These are phyloP conservation scores for Triadica sebifera DNA, from an alignment of 345 rosid genomes.

Conservation along the genomic window DNA sequence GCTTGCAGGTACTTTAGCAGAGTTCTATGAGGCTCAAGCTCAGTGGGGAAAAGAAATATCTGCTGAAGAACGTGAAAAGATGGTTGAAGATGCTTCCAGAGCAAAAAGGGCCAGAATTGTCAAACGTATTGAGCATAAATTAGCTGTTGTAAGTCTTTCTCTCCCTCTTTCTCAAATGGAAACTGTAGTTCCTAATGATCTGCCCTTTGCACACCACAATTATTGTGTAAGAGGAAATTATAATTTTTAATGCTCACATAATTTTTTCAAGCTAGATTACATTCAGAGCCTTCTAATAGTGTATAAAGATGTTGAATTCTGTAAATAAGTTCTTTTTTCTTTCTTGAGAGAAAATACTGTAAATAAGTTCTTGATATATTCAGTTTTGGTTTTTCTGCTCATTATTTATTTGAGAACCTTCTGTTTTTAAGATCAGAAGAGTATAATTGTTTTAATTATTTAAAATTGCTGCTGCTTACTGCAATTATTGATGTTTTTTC, in stretches of 20 bases:
- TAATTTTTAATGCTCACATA: neutral
- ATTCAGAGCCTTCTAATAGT: neutral
- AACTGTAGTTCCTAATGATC: neutral
- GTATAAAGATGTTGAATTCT: neutral
- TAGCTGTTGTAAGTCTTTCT: constrained; percentile 60
- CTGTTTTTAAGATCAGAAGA: neutral
- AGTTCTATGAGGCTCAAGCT: constrained; percentile 95
- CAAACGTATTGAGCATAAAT: constrained; percentile 74
- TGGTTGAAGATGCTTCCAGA: constrained; percentile 85
- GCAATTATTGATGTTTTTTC: neutral
- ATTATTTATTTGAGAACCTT: neutral
- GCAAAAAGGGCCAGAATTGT: constrained; percentile 60
- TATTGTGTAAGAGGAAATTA: too few relatives aligned
- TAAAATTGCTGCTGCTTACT: neutral
- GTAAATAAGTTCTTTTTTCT: neutral
- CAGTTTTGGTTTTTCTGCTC: neutral
- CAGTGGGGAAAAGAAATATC: constrained; percentile 87
- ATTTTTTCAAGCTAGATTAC: neutral
- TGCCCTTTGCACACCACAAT: neutral
- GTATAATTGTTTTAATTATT: neutral
- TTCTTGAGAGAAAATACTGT: neutral
- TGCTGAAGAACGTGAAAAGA: constrained; percentile 73
- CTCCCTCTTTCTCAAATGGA: neutral
- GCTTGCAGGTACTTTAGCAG: constrained; percentile 90
- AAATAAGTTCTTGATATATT: neutral